Conservation (phyloP, 768 basidiomycete genomes). For the Lactarius hengduanensis region DNA sequence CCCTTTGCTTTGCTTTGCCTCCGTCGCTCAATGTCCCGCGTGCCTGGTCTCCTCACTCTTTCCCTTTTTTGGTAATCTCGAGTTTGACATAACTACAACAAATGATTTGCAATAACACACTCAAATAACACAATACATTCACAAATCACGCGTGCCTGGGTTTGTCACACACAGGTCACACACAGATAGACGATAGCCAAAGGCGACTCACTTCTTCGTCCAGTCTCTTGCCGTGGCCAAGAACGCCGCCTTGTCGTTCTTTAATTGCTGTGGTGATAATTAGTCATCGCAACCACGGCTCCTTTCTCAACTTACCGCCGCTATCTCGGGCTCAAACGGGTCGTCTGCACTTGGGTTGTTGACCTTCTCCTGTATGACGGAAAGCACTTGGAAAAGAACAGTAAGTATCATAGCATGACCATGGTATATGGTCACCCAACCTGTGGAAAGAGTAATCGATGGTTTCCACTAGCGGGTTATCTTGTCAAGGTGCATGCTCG, state of each 20-base stretch:
- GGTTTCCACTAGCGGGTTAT: conserved; percentile 72
- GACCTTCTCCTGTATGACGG: conserved; percentile 77
- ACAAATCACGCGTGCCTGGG: conserved; percentile 27
- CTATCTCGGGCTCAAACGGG: conserved; percentile 86
- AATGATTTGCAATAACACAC: not conserved
- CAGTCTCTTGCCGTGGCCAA: conserved; percentile 74
- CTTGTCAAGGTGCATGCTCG: conserved; percentile 14
- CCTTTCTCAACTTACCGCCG: conserved; percentile 52
- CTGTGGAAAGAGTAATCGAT: conserved; percentile 66
- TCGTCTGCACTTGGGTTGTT: conserved; percentile 88
- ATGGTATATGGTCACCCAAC: conserved; percentile 38
- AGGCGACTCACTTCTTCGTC: conserved; percentile 68
- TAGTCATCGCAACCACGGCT: not conserved
- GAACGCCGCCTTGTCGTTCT: conserved; percentile 76
- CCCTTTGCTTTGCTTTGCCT: not conserved
- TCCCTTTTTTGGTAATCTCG: not conserved
- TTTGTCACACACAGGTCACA: not conserved
- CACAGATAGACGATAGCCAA: not conserved
- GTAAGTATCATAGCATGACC: not conserved
- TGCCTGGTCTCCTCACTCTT: not conserved
- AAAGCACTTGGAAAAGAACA: conserved; percentile 51
- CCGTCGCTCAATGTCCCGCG: not conserved
- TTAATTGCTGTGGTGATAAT: conserved; percentile 52
- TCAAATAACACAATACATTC: not conserved
- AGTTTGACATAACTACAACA: not conserved